These are phyloP conservation scores for Elsinoe batatas DNA, from an alignment of 2,329 filamentous ascomycete genomes.

Conservation along the genomic window DNA sequence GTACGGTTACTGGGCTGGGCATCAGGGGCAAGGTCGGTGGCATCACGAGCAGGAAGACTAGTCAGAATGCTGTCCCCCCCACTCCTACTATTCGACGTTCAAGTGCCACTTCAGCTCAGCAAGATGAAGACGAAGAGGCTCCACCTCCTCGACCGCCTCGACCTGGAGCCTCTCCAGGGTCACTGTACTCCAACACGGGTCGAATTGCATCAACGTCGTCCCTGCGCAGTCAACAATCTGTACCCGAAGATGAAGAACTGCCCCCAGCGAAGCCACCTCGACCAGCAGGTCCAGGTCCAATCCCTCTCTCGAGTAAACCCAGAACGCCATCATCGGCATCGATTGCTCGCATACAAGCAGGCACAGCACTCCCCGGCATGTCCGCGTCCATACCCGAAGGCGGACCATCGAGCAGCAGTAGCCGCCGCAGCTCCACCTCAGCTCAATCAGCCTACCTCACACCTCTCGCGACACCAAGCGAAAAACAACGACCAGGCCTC, in stretches of 20 bases:
- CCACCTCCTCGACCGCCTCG: slow-evolving; percentile 27
- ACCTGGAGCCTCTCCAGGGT: slow-evolving; percentile 17
- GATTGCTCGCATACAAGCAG: not conserved
- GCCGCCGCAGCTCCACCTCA: slow-evolving; percentile 13
- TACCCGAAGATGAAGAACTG: slow-evolving; percentile 20
- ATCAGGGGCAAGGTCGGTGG: slow-evolving; percentile 30
- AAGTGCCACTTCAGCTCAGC: not conserved
- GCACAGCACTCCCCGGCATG: slow-evolving; percentile 11
- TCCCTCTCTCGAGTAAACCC: slow-evolving; percentile 14
- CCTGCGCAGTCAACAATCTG: slow-evolving; percentile 15
- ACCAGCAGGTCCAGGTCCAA: slow-evolving; percentile 17
- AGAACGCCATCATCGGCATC: slow-evolving; percentile 14
- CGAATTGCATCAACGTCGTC: not conserved
- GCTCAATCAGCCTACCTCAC: slow-evolving; percentile 3
- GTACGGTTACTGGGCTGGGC: slow-evolving; percentile 38
- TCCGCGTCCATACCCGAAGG: slow-evolving; percentile 14
- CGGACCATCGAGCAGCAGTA: slow-evolving; percentile 6
- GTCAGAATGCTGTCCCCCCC: slow-evolving; percentile 14
- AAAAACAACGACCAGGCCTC: not conserved
- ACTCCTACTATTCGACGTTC: slow-evolving; percentile 7
- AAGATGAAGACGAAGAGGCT: slow-evolving; percentile 24
- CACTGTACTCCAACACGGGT: not conserved
- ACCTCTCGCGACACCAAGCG: not conserved
- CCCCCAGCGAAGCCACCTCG: slow-evolving; percentile 25
- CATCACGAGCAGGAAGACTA: slow-evolving; percentile 14